Evolutionary conservation across 164 flowering plant genomes (phyloP), one percentile per base, ranked within the genome.

Genomic region (Vitis cinerea): DNA sequence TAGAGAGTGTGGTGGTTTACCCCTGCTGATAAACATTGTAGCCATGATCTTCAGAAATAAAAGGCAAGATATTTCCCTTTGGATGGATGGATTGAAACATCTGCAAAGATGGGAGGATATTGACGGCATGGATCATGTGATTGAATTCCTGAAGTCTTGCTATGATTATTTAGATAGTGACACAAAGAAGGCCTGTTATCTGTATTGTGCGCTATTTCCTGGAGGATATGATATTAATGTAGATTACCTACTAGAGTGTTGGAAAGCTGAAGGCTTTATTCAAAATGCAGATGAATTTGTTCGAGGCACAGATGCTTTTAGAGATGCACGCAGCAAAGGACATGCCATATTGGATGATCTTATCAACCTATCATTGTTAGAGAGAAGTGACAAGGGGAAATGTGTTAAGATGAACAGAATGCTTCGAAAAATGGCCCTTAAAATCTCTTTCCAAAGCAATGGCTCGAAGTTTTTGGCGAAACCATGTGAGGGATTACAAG

Each of bases 231-330:
- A 56, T 4, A 71, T 63, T 15, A 16, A 30, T 37, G 13, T 7
- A n/a, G 61, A 71, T 54, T 44, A 53, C 23, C 55, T 71, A 62
- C 8, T 64, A 16, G 68, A 71, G n/a, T 65, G 63, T 65, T 72
- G 68, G 75, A 66, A 4, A 9, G 75, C 70, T 29, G 50, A 37
- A 31, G 75, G 60, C 8, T 47, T 65, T 8, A 30, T 70, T 11
- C 49, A 17, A 17, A 17, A 17, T 17, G 19, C 19, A 17, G 19
- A 17, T 17, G 19, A 17, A 17, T 17, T 17, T 17, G 19, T 17
- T 17, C 19, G 19, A 17, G 51, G 9, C 8, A 13, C n/a, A 4
- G 14, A 29, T 19, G 48, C 51, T 3, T 47, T 15, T 5, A 23
- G 44, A 53, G 50, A 9, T 51, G 52, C 64, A 15, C 52, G 64